Base-by-base conservation (phyloP, 345 rosid genomes). In the Viola odorata region DNA sequence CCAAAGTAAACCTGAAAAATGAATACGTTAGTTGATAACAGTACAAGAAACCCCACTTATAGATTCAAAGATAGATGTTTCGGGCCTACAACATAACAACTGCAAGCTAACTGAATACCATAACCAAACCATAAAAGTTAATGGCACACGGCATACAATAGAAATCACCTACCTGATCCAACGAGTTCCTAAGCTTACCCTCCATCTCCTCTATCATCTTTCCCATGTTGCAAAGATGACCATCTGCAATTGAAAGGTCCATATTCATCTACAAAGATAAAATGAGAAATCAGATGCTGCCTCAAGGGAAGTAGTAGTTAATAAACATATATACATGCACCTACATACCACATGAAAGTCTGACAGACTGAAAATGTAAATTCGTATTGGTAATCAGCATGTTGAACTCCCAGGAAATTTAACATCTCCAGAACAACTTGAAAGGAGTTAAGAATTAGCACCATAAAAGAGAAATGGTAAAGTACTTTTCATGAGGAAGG, bases 131-230 rank as follows among this genome's bases (percentile, higher is more conserved):
- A 23, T 23, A 23, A 23, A 23, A 23, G 32, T 23, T 1, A 23
- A 23, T 23, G 32, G 32, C 45, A 7, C 7, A 42, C 45, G 45
- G 45, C 45, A 3, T 42, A 42, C 14, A 9, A 12, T 53, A 57
- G 14, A 39, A 62, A 15, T 5, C 7, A 50, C 41, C 12, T 66
- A 85, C 98, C 98, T 94, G 95, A 82, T 94, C 98, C 61, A 94
- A 75, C 3, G 99, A 87, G 76, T 87, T 87, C 69, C 97, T 83
- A 41, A 90, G 86, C 80, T 87, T 94, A 57, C 97, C 83, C 82
- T 94, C 97, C 91, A 94, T 77, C 69, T 94, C 97, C 76, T 94
- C 99, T 61, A 94, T 90, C 99, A 94, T 89, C 85, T 77, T 84
- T 57, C 99, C 97, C 97, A 94, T 90, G 75, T 94, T 94, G 73